Conservation (phyloP, 2,329 filamentous ascomycete genomes). For the Hysterium pulicare region DNA sequence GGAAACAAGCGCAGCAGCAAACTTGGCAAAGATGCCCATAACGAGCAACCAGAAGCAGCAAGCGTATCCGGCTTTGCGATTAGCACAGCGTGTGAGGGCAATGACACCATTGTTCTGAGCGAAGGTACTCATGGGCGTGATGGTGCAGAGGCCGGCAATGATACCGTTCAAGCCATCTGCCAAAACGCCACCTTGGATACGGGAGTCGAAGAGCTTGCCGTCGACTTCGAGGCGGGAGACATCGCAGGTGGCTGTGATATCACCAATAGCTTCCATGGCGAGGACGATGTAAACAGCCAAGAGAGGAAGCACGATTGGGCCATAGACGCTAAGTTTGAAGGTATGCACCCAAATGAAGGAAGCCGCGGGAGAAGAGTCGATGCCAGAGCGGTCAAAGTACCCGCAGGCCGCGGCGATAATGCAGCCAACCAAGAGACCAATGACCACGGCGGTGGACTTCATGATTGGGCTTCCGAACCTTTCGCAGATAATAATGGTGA, state of each 20-base stretch:
- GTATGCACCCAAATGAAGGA: slow-evolving; percentile 79
- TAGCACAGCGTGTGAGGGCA: slow-evolving; percentile 75
- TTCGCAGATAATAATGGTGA: slow-evolving; percentile 76
- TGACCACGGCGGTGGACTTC: slow-evolving; percentile 74
- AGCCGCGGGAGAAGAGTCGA: slow-evolving; percentile 66
- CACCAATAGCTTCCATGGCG: slow-evolving; percentile 75
- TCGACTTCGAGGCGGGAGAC: slow-evolving; percentile 73
- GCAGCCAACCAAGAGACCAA: slow-evolving; percentile 72
- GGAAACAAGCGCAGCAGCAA: slow-evolving; percentile 72
- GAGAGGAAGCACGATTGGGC: slow-evolving; percentile 68
- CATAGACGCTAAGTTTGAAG: slow-evolving; percentile 69
- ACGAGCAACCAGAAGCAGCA: slow-evolving; percentile 73
- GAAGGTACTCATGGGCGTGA: slow-evolving; percentile 76
- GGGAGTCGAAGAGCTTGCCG: slow-evolving; percentile 67
- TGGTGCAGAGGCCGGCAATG: slow-evolving; percentile 72
- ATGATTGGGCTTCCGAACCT: slow-evolving; percentile 80
- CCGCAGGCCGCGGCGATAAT: slow-evolving; percentile 74
- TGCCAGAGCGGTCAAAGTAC: slow-evolving; percentile 72
- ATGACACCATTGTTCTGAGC: slow-evolving; percentile 86
- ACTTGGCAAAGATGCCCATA: slow-evolving; percentile 81
- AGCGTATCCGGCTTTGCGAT: slow-evolving; percentile 74
- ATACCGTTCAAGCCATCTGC: slow-evolving; percentile 75
- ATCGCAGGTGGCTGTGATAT: slow-evolving; percentile 78
- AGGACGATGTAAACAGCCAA: slow-evolving; percentile 63
- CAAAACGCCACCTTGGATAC: slow-evolving; percentile 75